Percentiles rank a stretch among this genome's conserved stretches.
phyloP scores from a whole-genome alignment of 2,329 filamentous ascomycete genomes.

The Colletotrichum paranaense region DNA sequence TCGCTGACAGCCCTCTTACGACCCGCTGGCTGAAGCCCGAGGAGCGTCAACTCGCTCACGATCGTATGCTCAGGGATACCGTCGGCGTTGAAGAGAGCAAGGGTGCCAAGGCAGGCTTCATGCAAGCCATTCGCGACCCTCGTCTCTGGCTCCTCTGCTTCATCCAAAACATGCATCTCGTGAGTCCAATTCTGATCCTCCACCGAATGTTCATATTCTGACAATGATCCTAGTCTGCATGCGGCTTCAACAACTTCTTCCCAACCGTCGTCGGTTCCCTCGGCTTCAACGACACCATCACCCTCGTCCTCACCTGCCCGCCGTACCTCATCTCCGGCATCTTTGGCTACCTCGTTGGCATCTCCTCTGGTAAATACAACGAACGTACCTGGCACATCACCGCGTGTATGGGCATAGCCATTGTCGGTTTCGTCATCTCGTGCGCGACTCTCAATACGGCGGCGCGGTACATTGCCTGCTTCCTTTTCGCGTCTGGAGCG shows the following conservation, averaged over 20 bases:
- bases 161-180: conserved; percentile 43
- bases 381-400: conserved; percentile 55
- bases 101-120: conserved; percentile 46
- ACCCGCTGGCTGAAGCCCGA: conserved; percentile 48
- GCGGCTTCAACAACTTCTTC: conserved; percentile 43
- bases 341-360: conserved; percentile 53
- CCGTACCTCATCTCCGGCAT: conserved; percentile 58
- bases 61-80: conserved; percentile 48
- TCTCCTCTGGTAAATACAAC: conserved; percentile 55
- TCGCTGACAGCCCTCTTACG: conserved; percentile 50
- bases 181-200: no score
- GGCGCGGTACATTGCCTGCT: conserved; percentile 47
- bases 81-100: conserved; percentile 47
- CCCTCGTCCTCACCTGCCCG: conserved; percentile 57
- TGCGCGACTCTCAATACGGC: conserved; percentile 43
- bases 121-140: conserved; percentile 42
- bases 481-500: conserved; percentile 49
- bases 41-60: conserved; percentile 54
- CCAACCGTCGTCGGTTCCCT: conserved; percentile 47
- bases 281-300: conserved; percentile 49
- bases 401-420: conserved; percentile 49
- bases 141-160: conserved; percentile 43
- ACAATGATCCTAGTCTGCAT: conserved; percentile 28
- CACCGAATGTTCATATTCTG: no score
- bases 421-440: conserved; percentile 52